These are phyloP conservation scores for Populus tomentosa DNA, from an alignment of 441 rosid species.

Conservation along the genomic window DNA sequence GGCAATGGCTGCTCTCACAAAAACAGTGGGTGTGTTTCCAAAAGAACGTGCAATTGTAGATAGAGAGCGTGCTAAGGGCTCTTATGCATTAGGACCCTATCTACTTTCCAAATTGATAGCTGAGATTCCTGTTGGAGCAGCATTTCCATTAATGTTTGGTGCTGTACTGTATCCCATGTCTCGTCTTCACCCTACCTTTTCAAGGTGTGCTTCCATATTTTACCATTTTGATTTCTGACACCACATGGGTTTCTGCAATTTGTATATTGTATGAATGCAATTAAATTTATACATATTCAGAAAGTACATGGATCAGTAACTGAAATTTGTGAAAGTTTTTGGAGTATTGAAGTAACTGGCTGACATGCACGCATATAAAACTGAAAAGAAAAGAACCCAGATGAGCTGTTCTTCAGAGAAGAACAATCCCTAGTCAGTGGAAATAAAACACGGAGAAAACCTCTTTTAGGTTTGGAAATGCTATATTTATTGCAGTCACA, in stretches of 20 bases:
- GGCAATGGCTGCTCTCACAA: constrained; percentile 99
- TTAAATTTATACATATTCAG: background rate
- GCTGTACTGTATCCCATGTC: constrained; percentile 94
- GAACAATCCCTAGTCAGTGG: background rate
- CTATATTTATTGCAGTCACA: constrained; percentile 3
- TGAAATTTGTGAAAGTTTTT: background rate
- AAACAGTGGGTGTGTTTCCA: constrained; percentile 94
- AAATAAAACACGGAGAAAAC: background rate
- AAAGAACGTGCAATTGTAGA: constrained; percentile 93
- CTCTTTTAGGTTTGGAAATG: background rate
- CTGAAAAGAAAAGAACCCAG: background rate
- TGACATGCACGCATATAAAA: background rate
- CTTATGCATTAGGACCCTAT: constrained; percentile 84
- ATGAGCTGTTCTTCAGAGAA: background rate
- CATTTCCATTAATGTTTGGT: constrained; percentile 93
- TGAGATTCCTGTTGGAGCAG: constrained; percentile 91
- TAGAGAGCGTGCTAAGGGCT: constrained; percentile 94
- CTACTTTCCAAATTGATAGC: constrained; percentile 90
- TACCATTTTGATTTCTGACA: constrained; percentile 8
- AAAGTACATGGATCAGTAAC: background rate
- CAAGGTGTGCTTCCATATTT: constrained; percentile 44
- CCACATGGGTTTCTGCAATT: background rate
- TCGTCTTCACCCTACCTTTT: constrained; percentile 75
- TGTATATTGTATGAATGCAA: background rate
- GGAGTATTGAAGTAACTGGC: background rate